Evolutionary conservation across 495 filamentous ascomycete genomes (phyloP), one percentile per base, ranked within the genome.

Genomic region (Friedmanniomyces simplex): DNA sequence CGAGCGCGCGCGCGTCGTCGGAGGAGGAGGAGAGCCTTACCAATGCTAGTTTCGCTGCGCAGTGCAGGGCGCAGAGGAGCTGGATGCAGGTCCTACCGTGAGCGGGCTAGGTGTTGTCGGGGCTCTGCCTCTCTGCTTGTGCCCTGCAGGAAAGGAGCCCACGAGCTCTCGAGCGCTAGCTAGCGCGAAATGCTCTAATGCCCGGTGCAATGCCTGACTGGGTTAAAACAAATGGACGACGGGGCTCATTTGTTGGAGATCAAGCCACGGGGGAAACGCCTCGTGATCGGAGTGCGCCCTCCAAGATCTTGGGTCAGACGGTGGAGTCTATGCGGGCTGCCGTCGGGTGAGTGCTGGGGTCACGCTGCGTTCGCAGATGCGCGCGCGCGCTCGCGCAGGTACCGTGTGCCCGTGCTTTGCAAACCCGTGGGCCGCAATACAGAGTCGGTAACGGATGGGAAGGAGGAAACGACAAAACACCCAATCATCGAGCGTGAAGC

Each of bases 361-460:
- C 60, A 62, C 60, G 60, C 60, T 58, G 50, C 55, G 55, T 62
- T 58, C 55, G 55, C 55, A 58, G 55, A 50, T 50, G 42, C 21
- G 3, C 4, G 4, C 22, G 41, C 20, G 41, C 41, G 41, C 41
- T n/a, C 47, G 47, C 16, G 59, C 54, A 62, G 54, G 54, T 50
- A 48, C 59, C 28, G 45, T 37, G 58, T 26, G 20, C 28, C 28
- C 28, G 52, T 43, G 41, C 25, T 36, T 14, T 52, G 46, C 46
- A 28, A 49, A 28, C 25, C 39, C 39, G 39, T 43, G 39, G 39
- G n/a, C n/a, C n/a, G n/a, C n/a, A n/a, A n/a, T n/a, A n/a, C n/a
- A n/a, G n/a, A n/a, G n/a, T n/a, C n/a, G n/a, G n/a, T n/a, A 43
- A 5, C 5, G 39, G 39, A 32, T 32, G 28, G 10, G 25, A 30